phyloP scores from a whole-genome alignment of 495 filamentous ascomycete genomes.

The Diplogelasinospora grovesii region DNA sequence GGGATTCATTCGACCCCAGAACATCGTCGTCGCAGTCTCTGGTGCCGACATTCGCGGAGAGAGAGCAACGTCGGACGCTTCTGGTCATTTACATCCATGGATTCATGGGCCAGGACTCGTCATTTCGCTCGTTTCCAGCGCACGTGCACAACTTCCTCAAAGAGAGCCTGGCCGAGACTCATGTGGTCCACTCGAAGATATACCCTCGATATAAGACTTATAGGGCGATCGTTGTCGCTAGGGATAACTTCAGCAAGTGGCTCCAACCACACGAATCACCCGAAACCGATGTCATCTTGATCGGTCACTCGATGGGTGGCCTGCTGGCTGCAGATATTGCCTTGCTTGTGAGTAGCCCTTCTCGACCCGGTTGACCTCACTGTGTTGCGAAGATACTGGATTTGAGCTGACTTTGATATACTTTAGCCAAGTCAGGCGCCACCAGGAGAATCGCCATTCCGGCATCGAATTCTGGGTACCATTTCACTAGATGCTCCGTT shows the following conservation, averaged over 20 bases:
- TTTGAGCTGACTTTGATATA: constrained; percentile 5
- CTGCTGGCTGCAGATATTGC: constrained; percentile 75
- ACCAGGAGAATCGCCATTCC: constrained; percentile 32
- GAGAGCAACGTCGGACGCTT: constrained; percentile 50
- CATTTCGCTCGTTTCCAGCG: constrained; percentile 79
- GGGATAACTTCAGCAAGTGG: constrained; percentile 79
- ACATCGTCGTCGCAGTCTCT: constrained; percentile 60
- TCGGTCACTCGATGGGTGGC: constrained; percentile 91
- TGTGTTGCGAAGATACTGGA: too few relatives aligned
- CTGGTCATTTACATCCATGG: constrained; percentile 86
- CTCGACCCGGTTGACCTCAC: too few relatives aligned
- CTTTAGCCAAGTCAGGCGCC: constrained; percentile 11
- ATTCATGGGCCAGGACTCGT: constrained; percentile 85
- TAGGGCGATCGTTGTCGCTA: constrained; percentile 62
- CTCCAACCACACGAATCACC: constrained; percentile 68
- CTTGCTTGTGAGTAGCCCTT: constrained; percentile 44
- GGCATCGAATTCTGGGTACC: constrained; percentile 75
- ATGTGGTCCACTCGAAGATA: constrained; percentile 81
- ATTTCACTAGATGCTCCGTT: constrained; percentile 85
- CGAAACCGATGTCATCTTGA: constrained; percentile 70
- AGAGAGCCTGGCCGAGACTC: constrained; percentile 58
- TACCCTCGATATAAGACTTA: constrained; percentile 88
- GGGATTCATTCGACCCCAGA: constrained; percentile 42
- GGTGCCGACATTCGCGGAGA: constrained; percentile 39
- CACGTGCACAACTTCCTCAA: constrained; percentile 78